Evolutionary conservation across 106 monocot species (phyloP).

Genomic region (Dendrobium officinale): DNA sequence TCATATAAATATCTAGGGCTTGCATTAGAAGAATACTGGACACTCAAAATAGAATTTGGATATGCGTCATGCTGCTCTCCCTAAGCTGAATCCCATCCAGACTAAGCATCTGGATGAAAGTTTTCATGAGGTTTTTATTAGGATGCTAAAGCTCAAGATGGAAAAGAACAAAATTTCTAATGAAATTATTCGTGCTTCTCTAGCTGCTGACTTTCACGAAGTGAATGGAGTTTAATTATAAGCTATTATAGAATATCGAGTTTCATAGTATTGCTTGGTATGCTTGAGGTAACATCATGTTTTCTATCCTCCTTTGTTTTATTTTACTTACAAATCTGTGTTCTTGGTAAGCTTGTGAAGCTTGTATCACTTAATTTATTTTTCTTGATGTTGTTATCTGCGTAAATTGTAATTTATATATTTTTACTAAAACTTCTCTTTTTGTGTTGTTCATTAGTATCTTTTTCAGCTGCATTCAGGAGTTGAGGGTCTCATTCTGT

Average conservation of each 20-base stretch:
- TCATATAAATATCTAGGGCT: background rate
- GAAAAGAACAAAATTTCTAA: background rate
- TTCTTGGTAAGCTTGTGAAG: too few species aligned
- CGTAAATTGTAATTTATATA: background rate
- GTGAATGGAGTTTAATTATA: background rate
- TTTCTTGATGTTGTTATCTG: background rate
- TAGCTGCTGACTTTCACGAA: background rate
- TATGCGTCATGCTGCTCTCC: background rate
- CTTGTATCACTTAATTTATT: background rate
- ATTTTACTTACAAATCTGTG: background rate
- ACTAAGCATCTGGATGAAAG: background rate
- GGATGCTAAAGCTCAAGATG: slow-evolving; percentile 1
- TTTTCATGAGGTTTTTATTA: background rate
- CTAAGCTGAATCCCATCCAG: background rate
- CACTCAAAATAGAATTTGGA: background rate
- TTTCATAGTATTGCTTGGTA: background rate
- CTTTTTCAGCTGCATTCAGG: background rate
- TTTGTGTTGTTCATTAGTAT: background rate
- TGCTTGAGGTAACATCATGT: background rate
- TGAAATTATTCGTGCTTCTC: background rate
- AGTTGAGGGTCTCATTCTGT: background rate
- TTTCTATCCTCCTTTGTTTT: background rate
- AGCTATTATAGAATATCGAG: background rate
- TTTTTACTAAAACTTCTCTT: background rate
- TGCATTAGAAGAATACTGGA: slow-evolving; percentile 4